Evolutionary conservation across 2,329 filamentous ascomycete genomes (phyloP), one percentile per base, ranked within the genome.

Genomic region (Botrytis fabae): DNA sequence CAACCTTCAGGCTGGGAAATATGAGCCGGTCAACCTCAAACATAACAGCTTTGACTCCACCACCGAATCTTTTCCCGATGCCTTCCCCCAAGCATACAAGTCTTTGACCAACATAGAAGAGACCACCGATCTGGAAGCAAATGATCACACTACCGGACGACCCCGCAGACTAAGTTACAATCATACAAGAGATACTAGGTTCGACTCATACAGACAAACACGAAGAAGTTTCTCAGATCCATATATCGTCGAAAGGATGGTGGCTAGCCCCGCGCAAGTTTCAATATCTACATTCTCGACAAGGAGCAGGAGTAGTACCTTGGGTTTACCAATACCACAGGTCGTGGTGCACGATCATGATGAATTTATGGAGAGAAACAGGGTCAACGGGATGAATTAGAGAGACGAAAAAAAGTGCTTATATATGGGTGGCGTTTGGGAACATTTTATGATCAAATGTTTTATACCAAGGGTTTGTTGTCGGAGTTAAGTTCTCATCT

Each of bases 271-370:
- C 4, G 32, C 28, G 18, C 62, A 48, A 46, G 12, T n/a, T 42
- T 32, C 42, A 25, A 7, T n/a, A 60, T 51, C 42, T 8, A 44
- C 16, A 20, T 6, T 35, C 51, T 32, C 32, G 10, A n/a, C 9
- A n/a, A 57, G 71, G 51, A 71, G 66, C 35, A 59, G 54, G 51
- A 73, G 61, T 60, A 69, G 69, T 60, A 51, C 69, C 51, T 72
- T 57, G 40, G 68, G 16, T 25, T 42, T 69, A 6, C 35, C 48
- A 35, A 59, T 78, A 35, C 77, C 77, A 1, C 42, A 70, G 44
- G 74, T 79, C 6, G 38, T 71, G 51, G 73, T 78, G 7, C 44
- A 78, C 60, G 73, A 78, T 72, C 74, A 78, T 73, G 76, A 77
- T 73, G 73, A 70, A 1, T 75, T 66, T 71, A 74, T 77, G 73